Evolutionary conservation across 352 stramenopile genomes (phyloP).

Genomic region (Pseudoperonospora humuli): DNA sequence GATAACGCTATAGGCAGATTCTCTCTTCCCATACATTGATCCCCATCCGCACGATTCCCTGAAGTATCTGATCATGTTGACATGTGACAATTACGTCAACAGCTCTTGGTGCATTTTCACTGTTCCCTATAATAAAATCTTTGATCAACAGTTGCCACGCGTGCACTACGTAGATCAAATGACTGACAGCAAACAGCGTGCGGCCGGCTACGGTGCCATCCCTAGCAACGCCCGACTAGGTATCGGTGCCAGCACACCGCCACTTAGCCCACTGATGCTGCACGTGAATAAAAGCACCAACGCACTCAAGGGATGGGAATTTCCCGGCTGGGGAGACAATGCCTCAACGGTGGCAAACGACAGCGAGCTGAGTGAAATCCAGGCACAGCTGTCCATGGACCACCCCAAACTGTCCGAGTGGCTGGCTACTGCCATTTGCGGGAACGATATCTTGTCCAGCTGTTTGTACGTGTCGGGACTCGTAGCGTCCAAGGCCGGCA

Average conservation of each 20-base stretch:
- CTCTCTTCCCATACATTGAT: too few relatives aligned
- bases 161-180: neutral
- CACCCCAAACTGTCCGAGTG: slow-evolving; percentile 88
- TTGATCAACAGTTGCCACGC: neutral
- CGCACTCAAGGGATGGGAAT: slow-evolving; percentile 78
- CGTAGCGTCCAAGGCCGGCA: slow-evolving; percentile 82
- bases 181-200: slow-evolving; percentile 24
- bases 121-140: neutral
- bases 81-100: too few relatives aligned
- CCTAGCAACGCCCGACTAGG: slow-evolving; percentile 26
- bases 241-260: slow-evolving; percentile 33
- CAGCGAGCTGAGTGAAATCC: slow-evolving; percentile 68
- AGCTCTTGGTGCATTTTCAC: too few relatives aligned
- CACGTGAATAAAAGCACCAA: slow-evolving; percentile 64
- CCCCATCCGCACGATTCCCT: too few relatives aligned
- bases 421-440: slow-evolving; percentile 91
- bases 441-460: slow-evolving; percentile 93
- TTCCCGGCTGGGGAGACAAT: slow-evolving; percentile 76
- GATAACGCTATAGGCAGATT: too few relatives aligned
- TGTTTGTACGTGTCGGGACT: slow-evolving; percentile 87
- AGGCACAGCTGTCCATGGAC: slow-evolving; percentile 58
- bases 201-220: slow-evolving; percentile 54
- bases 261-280: slow-evolving; percentile 62
- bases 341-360: slow-evolving; percentile 45
- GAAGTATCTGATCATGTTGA: too few relatives aligned